These are phyloP conservation scores for Kwoniella botswanensis DNA, from an alignment of 768 basidiomycete genomes.

Conservation along the genomic window DNA sequence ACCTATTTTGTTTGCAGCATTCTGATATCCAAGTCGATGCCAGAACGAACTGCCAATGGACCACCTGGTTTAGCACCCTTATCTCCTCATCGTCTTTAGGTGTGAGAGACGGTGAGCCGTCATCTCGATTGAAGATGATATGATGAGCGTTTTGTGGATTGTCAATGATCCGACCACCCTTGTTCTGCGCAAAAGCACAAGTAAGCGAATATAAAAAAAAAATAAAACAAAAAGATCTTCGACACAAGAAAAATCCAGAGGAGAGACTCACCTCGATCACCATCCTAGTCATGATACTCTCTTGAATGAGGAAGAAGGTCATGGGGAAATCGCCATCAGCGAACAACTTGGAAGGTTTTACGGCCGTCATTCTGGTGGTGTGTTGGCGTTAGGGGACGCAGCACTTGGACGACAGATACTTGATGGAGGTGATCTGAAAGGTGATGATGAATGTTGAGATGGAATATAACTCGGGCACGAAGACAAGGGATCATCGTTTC, in stretches of 20 bases:
- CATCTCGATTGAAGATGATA: constrained; percentile 8
- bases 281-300: not conserved
- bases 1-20: not conserved
- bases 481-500: no score
- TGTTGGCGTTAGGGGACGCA: no score
- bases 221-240: not conserved
- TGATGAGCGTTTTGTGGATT: not conserved
- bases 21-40: not conserved
- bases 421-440: no score
- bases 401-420: no score
- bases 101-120: not conserved
- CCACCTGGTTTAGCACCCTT: not conserved
- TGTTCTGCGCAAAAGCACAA: not conserved
- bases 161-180: not conserved
- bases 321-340: not conserved
- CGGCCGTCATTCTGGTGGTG: no score
- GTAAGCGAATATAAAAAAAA: no score
- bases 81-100: not conserved
- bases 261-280: not conserved
- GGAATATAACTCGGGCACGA: no score
- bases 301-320: not conserved
- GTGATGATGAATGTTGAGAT: no score
- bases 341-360: not conserved
- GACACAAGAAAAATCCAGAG: not conserved
- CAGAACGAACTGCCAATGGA: not conserved